Evolutionary conservation across 371 early-diverging fungal genomes (phyloP).

Genomic region (Mucor racemosus): DNA sequence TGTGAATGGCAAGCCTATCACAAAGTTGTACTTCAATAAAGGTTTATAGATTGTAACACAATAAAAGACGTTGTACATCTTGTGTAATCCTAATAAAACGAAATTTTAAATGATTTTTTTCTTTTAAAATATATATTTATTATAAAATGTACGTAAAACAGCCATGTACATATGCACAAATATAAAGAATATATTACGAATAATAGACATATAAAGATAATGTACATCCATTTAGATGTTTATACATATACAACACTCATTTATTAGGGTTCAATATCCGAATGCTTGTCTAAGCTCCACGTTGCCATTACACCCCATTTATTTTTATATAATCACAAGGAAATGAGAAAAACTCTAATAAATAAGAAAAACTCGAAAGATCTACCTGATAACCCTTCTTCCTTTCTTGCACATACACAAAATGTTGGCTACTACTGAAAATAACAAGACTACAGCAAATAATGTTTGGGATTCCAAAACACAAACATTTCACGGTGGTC

Average conservation of each 20-base stretch:
- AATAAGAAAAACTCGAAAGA: neutral
- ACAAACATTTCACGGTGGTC: conserved; percentile 89
- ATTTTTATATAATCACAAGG: conserved; percentile 10
- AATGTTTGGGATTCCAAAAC: conserved; percentile 77
- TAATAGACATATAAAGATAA: no score
- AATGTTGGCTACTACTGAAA: conserved; percentile 2
- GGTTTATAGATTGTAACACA: conserved; percentile 55
- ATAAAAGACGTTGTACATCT: neutral
- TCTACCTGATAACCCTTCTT: neutral
- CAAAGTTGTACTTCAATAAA: conserved; percentile 71
- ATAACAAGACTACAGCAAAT: conserved; percentile 10
- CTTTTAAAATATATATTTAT: neutral
- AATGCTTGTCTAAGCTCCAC: conserved; percentile 17
- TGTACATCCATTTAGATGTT: no score
- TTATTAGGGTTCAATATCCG: neutral
- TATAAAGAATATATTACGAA: no score
- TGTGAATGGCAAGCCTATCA: conserved; percentile 58
- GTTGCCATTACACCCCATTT: conserved; percentile 10
- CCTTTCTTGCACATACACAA: neutral
- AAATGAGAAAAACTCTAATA: conserved; percentile 6
- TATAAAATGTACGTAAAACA: no score
- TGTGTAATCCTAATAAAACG: neutral
- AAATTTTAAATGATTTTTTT: neutral
- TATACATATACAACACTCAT: neutral
- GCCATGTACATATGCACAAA: no score